Conservation (phyloP, 805 yeast species). For the Metschnikowia dekortorum region DNA sequence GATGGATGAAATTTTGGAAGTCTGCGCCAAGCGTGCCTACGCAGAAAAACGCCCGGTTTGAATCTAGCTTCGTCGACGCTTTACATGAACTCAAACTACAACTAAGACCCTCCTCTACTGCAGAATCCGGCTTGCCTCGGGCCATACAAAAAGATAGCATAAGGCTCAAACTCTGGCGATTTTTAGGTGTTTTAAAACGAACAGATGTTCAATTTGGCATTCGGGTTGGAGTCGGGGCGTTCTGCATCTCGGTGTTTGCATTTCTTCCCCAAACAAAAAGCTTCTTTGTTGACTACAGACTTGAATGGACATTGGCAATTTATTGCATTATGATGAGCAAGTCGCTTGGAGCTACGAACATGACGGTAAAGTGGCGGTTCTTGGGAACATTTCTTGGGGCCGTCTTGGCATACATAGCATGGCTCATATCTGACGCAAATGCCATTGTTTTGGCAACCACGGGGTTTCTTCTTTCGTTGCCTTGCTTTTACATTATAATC, state of each 20-base stretch:
- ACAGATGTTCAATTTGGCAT: conserved; percentile 76
- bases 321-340: conserved; percentile 82
- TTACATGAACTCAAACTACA: conserved; percentile 16
- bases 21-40: conserved; percentile 10
- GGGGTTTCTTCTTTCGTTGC: conserved; percentile 46
- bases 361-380: conserved; percentile 71
- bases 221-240: conserved; percentile 74
- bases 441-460: conserved; percentile 46
- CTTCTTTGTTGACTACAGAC: conserved; percentile 60
- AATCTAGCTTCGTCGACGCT: conserved; percentile 18
- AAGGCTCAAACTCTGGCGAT: conserved; percentile 39
- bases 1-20: conserved; percentile 54
- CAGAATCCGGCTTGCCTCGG: neutral
- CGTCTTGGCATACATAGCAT: conserved; percentile 50
- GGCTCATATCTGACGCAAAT: conserved; percentile 57
- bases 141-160: conserved; percentile 3
- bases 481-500: conserved; percentile 55
- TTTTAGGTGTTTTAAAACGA: conserved; percentile 49
- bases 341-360: conserved; percentile 77
- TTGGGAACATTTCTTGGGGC: conserved; percentile 77
- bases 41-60: conserved; percentile 3
- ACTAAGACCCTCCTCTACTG: conserved; percentile 4
- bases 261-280: conserved; percentile 53
- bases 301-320: conserved; percentile 83
- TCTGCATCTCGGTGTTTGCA: conserved; percentile 62